Conservation (phyloP, 169 alveolate species). For the Gregarina niphandrodes region DNA sequence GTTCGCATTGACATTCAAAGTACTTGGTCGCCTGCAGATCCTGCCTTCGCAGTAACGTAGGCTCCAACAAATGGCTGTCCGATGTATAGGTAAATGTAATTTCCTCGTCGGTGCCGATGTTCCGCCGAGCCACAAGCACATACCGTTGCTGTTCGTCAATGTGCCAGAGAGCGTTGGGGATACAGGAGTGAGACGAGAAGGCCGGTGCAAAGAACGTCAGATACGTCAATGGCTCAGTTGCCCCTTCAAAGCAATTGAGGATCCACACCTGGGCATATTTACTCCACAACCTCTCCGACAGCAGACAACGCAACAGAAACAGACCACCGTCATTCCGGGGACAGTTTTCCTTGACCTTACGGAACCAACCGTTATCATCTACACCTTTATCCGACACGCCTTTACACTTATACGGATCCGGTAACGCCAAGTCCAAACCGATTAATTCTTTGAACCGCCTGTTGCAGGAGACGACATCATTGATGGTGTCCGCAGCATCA, state of each 20-base stretch:
- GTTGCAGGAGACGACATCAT: too few relatives aligned
- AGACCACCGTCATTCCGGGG: too few relatives aligned
- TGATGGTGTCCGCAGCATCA: too few relatives aligned
- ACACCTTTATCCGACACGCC: too few relatives aligned
- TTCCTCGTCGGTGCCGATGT: constrained; percentile 10
- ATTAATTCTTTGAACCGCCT: too few relatives aligned
- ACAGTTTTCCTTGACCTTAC: too few relatives aligned
- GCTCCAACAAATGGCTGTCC: constrained; percentile 7
- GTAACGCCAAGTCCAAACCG: too few relatives aligned
- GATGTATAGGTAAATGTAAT: constrained; percentile 10
- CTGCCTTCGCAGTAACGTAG: constrained; percentile 4
- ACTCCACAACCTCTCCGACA: too few relatives aligned
- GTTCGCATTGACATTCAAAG: constrained; percentile 8
- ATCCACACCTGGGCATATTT: constrained; percentile 14
- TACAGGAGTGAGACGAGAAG: constrained; percentile 14
- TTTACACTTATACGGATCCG: too few relatives aligned
- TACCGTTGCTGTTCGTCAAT: constrained; percentile 6
- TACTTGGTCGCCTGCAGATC: constrained; percentile 10
- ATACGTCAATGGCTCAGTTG: constrained; percentile 7
- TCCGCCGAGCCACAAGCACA: constrained; percentile 6
- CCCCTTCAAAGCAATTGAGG: constrained; percentile 15
- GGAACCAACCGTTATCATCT: too few relatives aligned
- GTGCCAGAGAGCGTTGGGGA: constrained; percentile 13
- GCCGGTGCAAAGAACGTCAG: constrained; percentile 11
- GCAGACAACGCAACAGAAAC: too few relatives aligned